Percentiles rank a stretch among this genome's conserved stretches.
Evolutionary conservation across 2,329 filamentous ascomycete genomes (phyloP).

Genomic region (Penicillium sumatraense): DNA sequence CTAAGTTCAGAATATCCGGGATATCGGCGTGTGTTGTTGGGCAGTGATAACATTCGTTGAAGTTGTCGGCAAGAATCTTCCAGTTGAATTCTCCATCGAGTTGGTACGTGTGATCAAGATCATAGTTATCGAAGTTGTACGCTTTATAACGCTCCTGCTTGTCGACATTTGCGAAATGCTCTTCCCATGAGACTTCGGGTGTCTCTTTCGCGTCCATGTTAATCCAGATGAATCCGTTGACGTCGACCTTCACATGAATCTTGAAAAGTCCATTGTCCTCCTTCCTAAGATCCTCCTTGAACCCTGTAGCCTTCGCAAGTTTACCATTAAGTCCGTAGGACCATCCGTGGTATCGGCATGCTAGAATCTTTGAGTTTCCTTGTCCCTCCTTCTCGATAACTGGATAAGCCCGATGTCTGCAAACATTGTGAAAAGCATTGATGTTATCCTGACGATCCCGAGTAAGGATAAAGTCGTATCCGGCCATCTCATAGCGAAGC

Average conservation of each 20-base stretch:
- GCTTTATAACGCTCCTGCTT: slow-evolving; percentile 26
- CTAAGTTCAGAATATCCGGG: slow-evolving; percentile 60
- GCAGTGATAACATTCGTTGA: slow-evolving; percentile 66
- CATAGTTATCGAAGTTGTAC: slow-evolving; percentile 27
- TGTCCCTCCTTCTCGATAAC: slow-evolving; percentile 26
- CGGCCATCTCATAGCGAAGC: slow-evolving; percentile 27
- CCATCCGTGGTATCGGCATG: slow-evolving; percentile 29
- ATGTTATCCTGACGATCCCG: slow-evolving; percentile 23
- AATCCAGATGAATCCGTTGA: slow-evolving; percentile 29
- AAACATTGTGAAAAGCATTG: slow-evolving; percentile 30
- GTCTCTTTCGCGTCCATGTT: slow-evolving; percentile 28
- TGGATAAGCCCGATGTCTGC: slow-evolving; percentile 27
- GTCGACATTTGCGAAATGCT: slow-evolving; percentile 26
- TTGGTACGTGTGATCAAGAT: slow-evolving; percentile 25
- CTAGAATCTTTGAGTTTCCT: slow-evolving; percentile 25
- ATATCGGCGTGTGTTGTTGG: slow-evolving; percentile 64
- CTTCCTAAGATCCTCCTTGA: slow-evolving; percentile 24
- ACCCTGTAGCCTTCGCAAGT: slow-evolving; percentile 26
- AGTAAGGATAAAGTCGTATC: slow-evolving; percentile 28
- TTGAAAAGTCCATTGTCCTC: slow-evolving; percentile 24
- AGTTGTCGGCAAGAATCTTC: slow-evolving; percentile 30
- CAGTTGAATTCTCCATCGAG: slow-evolving; percentile 29
- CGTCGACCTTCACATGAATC: slow-evolving; percentile 27
- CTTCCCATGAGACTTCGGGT: slow-evolving; percentile 27
- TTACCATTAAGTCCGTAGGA: slow-evolving; percentile 30